These are phyloP conservation scores for Daldinia grandis DNA, from an alignment of 495 filamentous ascomycete species.

Conservation along the genomic window DNA sequence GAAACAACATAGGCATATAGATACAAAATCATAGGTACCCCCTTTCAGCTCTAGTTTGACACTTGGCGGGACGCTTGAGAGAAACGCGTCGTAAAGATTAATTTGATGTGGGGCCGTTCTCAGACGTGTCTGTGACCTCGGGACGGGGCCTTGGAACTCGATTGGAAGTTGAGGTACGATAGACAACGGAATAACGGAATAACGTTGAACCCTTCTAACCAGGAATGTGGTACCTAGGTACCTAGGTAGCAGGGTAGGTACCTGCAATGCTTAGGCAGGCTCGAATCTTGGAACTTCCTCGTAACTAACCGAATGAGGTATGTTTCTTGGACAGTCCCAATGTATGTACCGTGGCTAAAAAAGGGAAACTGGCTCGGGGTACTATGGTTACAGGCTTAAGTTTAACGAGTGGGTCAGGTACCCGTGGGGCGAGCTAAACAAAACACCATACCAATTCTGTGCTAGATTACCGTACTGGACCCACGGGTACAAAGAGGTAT, in stretches of 20 bases:
- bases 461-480: too few species aligned
- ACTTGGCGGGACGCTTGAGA: conserved; percentile 14
- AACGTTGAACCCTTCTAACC: conserved; percentile 17
- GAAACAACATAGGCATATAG: background rate
- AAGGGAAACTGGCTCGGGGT: conserved; percentile 25
- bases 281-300: background rate
- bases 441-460: too few species aligned
- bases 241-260: conserved; percentile 2
- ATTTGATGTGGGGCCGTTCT: conserved; percentile 27
- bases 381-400: too few species aligned
- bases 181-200: conserved; percentile 6
- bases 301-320: conserved; percentile 26
- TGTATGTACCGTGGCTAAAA: conserved; percentile 19
- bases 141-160: background rate
- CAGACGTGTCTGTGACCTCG: conserved; percentile 14
- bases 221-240: background rate
- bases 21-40: conserved; percentile 2
- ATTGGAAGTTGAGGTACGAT: too few species aligned
- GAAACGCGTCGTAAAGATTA: conserved; percentile 28
- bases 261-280: background rate
- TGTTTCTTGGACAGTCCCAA: conserved; percentile 22
- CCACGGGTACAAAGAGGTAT: too few species aligned
- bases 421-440: too few species aligned
- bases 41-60: conserved; percentile 6
- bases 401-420: too few species aligned